Evolutionary conservation across 805 yeast genomes (phyloP).

Genomic region (Yamadazyma sp.): DNA sequence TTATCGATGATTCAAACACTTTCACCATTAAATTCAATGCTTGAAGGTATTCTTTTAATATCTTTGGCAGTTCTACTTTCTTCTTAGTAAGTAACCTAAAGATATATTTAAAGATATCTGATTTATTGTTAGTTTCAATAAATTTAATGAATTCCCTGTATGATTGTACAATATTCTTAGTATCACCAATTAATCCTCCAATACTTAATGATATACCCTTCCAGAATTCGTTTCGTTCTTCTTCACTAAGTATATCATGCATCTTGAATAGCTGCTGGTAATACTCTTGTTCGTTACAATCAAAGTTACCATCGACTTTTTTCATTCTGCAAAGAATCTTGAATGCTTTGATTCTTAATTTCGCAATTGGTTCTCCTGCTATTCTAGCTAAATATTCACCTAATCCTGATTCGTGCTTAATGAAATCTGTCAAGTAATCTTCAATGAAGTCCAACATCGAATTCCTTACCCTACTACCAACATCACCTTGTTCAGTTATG

Average conservation of each 20-base stretch:
- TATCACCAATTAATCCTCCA: constrained; percentile 56
- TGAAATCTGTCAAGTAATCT: constrained; percentile 17
- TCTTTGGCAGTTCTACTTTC: constrained; percentile 7
- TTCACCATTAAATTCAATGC: constrained; percentile 31
- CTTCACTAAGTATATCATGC: background rate
- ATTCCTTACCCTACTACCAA: constrained; percentile 72
- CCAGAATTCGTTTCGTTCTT: constrained; percentile 41
- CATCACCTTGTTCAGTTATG: constrained; percentile 80
- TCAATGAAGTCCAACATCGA: constrained; percentile 45
- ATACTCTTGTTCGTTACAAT: constrained; percentile 1
- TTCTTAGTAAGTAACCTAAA: constrained; percentile 18
- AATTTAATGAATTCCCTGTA: constrained; percentile 30
- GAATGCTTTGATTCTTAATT: constrained; percentile 44
- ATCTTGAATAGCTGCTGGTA: constrained; percentile 7
- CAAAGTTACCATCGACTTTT: constrained; percentile 9
- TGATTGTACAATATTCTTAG: constrained; percentile 40
- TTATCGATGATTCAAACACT: constrained; percentile 37
- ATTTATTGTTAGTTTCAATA: constrained; percentile 2
- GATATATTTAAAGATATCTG: constrained; percentile 13
- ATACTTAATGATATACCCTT: constrained; percentile 51
- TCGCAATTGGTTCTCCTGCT: constrained; percentile 62
- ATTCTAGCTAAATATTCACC: constrained; percentile 45
- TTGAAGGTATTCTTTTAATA: constrained; percentile 20
- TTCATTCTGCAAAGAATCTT: constrained; percentile 25
- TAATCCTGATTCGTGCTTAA: background rate